Percentiles rank a stretch among this genome's conserved stretches.
These are phyloP conservation scores for Fusarium avenaceum DNA, from an alignment of 2,329 filamentous ascomycete species.

Conservation along the genomic window DNA sequence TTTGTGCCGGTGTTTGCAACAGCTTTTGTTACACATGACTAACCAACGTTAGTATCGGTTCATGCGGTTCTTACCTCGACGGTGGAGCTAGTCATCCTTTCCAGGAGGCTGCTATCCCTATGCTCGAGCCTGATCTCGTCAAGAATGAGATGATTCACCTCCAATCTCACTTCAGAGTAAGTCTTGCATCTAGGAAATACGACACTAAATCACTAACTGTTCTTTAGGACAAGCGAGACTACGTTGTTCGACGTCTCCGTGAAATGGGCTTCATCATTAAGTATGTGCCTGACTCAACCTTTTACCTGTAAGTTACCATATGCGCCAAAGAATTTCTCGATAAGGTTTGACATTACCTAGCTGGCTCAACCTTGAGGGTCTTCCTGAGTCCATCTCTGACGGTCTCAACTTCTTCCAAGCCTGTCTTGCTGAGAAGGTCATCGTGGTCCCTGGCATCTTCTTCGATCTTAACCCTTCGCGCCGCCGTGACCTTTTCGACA, in stretches of 20 bases:
- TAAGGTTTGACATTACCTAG: slow-evolving; percentile 44
- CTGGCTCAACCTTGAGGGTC: slow-evolving; percentile 72
- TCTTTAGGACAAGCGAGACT: slow-evolving; percentile 86
- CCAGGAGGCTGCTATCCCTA: slow-evolving; percentile 91
- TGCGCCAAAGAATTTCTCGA: no score
- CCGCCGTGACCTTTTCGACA: slow-evolving; percentile 91
- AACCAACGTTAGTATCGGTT: slow-evolving; percentile 73
- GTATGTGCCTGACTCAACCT: slow-evolving; percentile 89
- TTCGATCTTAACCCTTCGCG: slow-evolving; percentile 95
- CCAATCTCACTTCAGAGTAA: slow-evolving; percentile 83
- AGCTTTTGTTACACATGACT: slow-evolving; percentile 12
- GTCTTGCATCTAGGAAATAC: slow-evolving; percentile 30
- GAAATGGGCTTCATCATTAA: slow-evolving; percentile 90
- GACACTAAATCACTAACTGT: slow-evolving; percentile 35
- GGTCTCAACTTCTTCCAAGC: slow-evolving; percentile 98
- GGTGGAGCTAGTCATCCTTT: slow-evolving; percentile 95
- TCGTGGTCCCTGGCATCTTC: slow-evolving; percentile 97
- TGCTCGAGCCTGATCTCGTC: slow-evolving; percentile 90
- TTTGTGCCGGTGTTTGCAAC: not conserved
- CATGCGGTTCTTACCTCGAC: slow-evolving; percentile 93
- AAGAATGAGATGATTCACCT: slow-evolving; percentile 88
- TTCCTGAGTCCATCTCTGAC: slow-evolving; percentile 87
- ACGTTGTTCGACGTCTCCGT: slow-evolving; percentile 81
- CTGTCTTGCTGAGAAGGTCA: slow-evolving; percentile 92
- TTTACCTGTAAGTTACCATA: slow-evolving; percentile 81